Evolutionary conservation across 176 grass and related monocot species (phyloP), one percentile per base, ranked within the genome.

Genomic region (Ampelocalamus luodianensis): DNA sequence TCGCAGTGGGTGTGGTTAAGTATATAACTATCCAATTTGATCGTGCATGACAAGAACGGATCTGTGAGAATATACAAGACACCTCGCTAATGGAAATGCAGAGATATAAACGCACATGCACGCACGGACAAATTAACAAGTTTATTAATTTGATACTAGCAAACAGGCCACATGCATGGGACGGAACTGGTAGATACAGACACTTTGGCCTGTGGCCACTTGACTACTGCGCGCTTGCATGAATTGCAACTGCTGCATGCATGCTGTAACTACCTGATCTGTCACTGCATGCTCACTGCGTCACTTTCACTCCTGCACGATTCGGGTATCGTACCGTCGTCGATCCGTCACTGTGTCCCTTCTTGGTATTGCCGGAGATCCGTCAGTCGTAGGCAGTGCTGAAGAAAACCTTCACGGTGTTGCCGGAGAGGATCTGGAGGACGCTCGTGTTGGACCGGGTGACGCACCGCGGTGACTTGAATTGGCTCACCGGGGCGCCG

Each of bases 381-480:
- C 27, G 44, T 85, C 51, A 78, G 62, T 85, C 85, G 14, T 87
- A 87, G 17, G 89, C 85, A 10, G 60, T 4, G 80, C 89, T 87
- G 85, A 87, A 87, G 75, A 90, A 69, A 9, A 18, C 80, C 50
- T 75, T 83, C n/a, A 73, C 60, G 40, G 69, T 44, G 34, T 15
- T 61, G 34, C 39, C 68, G 61, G 60, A 39, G 68, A 90, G 89
- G 23, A 98, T 95, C 76, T 95, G 89, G 51, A 93, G 82, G 11
- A 98, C 91, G 66, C 67, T 76, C 64, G 77, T 64, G 77, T 91
- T 95, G 13, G 87, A 59, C 8, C 46, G 43, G 1, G 63, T 38
- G 5, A 98, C 87, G 23, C 87, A 98, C 0, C 91, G 82, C 4
- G 96, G 93, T 5, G 85, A 92, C 89, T 98, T 98, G 88, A 98